Conservation (phyloP, 768 basidiomycete species). For the Erythrobasidium yunnanense region DNA sequence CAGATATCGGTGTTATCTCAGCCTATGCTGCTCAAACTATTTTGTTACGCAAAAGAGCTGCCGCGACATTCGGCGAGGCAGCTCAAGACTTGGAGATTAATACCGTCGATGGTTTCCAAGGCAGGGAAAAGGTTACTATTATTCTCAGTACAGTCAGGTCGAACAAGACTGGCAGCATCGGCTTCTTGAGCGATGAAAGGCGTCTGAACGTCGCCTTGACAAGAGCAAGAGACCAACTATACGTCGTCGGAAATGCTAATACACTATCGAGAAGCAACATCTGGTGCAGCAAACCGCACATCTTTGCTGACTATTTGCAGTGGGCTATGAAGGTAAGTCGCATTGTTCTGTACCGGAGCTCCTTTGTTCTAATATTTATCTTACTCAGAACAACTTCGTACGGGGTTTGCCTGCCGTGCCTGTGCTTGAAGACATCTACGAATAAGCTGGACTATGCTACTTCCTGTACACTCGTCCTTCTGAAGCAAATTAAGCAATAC, state of each 20-base stretch:
- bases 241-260: slow-evolving; percentile 56
- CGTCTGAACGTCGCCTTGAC: slow-evolving; percentile 58
- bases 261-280: not conserved
- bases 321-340: not conserved
- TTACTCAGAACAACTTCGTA: not conserved
- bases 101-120: slow-evolving; percentile 88
- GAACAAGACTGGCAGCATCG: slow-evolving; percentile 58
- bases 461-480: no score
- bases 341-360: not conserved
- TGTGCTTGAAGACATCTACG: not conserved
- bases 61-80: slow-evolving; percentile 38
- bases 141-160: slow-evolving; percentile 21
- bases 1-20: slow-evolving; percentile 81
- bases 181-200: slow-evolving; percentile 85
- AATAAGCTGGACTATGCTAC: no score
- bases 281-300: not conserved
- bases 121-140: slow-evolving; percentile 52
- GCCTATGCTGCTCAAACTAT: slow-evolving; percentile 82
- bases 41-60: slow-evolving; percentile 47
- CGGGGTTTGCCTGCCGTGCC: not conserved
- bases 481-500: no score
- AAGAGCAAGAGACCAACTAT: slow-evolving; percentile 71
- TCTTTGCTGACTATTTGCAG: not conserved
- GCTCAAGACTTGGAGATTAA: slow-evolving; percentile 54
- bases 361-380: not conserved